Conservation (phyloP, 108 stramenopile species). For the Nitzschia palea region DNA sequence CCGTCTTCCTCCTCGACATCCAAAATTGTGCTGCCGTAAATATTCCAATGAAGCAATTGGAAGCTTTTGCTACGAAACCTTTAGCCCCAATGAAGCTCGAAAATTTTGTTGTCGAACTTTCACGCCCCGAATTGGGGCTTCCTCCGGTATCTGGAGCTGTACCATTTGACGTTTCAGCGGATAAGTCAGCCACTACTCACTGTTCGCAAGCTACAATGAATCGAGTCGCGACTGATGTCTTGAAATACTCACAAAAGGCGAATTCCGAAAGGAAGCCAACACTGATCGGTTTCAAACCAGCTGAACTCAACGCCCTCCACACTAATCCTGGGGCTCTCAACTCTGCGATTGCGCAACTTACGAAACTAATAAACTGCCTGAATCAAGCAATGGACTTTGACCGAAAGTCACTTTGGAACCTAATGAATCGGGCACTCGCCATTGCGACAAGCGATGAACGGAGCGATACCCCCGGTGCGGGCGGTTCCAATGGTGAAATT, state of each 20-base stretch:
- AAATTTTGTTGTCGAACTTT: constrained; percentile 66
- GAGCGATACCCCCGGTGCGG: constrained; percentile 72
- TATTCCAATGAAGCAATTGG: constrained; percentile 85
- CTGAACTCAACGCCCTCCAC: constrained; percentile 77
- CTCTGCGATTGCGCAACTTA: constrained; percentile 65
- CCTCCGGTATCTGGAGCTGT: constrained; percentile 65
- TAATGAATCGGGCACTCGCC: constrained; percentile 84
- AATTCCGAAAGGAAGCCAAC: constrained; percentile 80
- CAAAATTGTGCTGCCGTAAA: constrained; percentile 89
- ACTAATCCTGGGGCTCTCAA: constrained; percentile 61
- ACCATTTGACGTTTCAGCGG: constrained; percentile 78
- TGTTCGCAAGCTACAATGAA: constrained; percentile 88
- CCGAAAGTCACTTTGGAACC: constrained; percentile 86
- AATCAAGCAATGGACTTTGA: constrained; percentile 90
- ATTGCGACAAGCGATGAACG: constrained; percentile 90
- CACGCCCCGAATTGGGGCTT: constrained; percentile 60
- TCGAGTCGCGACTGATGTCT: constrained; percentile 74
- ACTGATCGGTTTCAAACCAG: constrained; percentile 81
- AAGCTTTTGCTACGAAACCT: constrained; percentile 85
- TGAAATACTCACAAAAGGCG: constrained; percentile 72
- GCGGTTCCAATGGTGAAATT: constrained; percentile 63
- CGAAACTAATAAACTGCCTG: constrained; percentile 75
- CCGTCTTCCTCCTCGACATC: constrained; percentile 70
- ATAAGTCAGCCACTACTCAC: constrained; percentile 77
- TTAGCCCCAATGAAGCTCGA: constrained; percentile 88